These are phyloP conservation scores for Rhodomyrtus tomentosa DNA, from an alignment of 345 rosid species.

Conservation along the genomic window DNA sequence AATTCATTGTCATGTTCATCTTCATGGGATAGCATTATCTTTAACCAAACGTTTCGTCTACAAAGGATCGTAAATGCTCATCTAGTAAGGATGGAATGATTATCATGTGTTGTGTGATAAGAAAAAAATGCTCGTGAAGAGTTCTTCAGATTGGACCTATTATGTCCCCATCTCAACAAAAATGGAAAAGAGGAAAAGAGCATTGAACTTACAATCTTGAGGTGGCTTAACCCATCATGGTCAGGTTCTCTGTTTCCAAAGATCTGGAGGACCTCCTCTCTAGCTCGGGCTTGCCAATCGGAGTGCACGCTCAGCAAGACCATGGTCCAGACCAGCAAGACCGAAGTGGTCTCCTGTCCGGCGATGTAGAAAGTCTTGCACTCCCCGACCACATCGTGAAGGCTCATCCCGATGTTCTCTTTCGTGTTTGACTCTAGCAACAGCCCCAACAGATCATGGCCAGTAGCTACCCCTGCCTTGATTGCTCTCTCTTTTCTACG, in stretches of 20 bases:
- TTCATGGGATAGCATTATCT: neutral
- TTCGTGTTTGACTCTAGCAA: conserved; percentile 5
- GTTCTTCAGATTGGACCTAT: neutral
- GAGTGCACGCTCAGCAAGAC: conserved; percentile 38
- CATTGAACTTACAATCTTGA: conserved; percentile 9
- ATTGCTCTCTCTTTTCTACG: conserved; percentile 18
- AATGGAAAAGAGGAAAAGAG: neutral
- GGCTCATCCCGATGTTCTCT: conserved; percentile 1
- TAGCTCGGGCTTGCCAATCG: conserved; percentile 44
- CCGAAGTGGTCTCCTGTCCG: conserved; percentile 50
- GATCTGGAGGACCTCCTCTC: conserved; percentile 31
- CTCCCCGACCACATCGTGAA: conserved; percentile 30
- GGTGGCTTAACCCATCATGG: conserved; percentile 21
- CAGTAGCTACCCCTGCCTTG: conserved; percentile 6
- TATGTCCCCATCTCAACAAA: neutral
- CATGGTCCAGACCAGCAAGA: conserved; percentile 40
- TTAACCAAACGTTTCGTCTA: neutral
- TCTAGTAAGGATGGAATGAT: neutral
- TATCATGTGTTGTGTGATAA: neutral
- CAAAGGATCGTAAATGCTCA: neutral
- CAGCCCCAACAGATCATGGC: conserved; percentile 19
- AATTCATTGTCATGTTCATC: neutral
- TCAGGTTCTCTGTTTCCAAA: conserved; percentile 25
- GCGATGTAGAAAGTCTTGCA: conserved; percentile 59
- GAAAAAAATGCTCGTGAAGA: neutral